These are phyloP conservation scores for Fusarium dlaminii DNA, from an alignment of 2,329 filamentous ascomycete species.

Conservation along the genomic window DNA sequence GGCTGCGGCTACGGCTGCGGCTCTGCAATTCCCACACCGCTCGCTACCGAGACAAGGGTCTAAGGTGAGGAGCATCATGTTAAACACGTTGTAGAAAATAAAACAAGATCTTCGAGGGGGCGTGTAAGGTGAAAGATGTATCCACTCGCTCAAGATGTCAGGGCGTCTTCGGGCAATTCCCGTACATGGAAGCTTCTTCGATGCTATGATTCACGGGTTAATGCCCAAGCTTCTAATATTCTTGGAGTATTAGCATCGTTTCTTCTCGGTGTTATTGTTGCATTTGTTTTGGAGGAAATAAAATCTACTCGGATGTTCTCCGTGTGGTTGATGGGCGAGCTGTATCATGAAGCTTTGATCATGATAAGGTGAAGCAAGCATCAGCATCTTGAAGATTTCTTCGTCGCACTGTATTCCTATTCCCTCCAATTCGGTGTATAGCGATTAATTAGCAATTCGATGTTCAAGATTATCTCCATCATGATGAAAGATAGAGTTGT, in stretches of 20 bases:
- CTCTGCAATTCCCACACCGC: constrained; percentile 30
- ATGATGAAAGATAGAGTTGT: not conserved
- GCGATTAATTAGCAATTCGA: not conserved
- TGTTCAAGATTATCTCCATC: not conserved
- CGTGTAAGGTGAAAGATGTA: not conserved
- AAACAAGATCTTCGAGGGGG: constrained; percentile 10
- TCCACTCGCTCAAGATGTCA: constrained; percentile 16
- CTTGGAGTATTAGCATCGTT: not conserved
- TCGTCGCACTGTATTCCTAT: not conserved
- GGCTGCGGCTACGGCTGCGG: constrained; percentile 6
- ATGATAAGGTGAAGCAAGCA: not conserved
- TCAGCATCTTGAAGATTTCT: not conserved
- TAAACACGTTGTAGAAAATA: constrained; percentile 13
- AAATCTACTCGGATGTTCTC: constrained; percentile 18
- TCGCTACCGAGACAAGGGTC: constrained; percentile 17
- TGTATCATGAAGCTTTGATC: not conserved
- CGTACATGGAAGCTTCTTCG: constrained; percentile 11
- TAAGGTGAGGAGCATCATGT: constrained; percentile 19
- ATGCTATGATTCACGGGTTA: not conserved
- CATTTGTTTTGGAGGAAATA: constrained; percentile 1
- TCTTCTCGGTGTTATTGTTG: not conserved
- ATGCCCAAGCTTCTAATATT: not conserved
- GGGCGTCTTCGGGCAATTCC: constrained; percentile 36
- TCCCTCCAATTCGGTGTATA: not conserved
- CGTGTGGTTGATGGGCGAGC: constrained; percentile 13